Evolutionary conservation across 768 basidiomycete genomes (phyloP).

Genomic region (Cystobasidium ongulense): DNA sequence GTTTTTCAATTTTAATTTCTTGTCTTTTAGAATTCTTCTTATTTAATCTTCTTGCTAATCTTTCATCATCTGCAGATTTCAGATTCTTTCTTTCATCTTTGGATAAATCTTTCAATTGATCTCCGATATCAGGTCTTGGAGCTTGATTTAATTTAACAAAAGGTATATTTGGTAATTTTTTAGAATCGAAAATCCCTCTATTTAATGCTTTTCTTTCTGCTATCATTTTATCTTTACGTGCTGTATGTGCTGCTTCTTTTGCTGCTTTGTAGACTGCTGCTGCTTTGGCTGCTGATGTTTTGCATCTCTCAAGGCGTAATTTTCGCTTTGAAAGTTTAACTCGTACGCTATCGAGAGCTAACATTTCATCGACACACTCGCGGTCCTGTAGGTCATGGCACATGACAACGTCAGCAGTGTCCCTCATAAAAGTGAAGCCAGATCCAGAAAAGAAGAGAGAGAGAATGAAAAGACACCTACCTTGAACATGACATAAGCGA

Average conservation of each 20-base stretch:
- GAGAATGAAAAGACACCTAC: conserved; percentile 51
- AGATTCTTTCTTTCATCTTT: conserved; percentile 77
- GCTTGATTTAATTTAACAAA: conserved; percentile 47
- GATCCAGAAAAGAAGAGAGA: background rate
- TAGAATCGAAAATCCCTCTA: conserved; percentile 39
- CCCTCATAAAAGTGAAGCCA: background rate
- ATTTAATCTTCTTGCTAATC: conserved; percentile 59
- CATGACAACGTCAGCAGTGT: background rate
- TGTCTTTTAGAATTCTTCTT: conserved; percentile 40
- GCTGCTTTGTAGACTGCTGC: conserved; percentile 29
- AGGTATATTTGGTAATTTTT: conserved; percentile 25
- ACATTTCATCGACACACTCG: conserved; percentile 81
- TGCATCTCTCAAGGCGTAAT: conserved; percentile 83
- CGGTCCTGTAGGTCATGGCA: conserved; percentile 57
- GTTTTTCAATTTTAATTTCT: conserved; percentile 7
- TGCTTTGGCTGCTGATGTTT: conserved; percentile 52
- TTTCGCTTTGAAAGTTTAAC: conserved; percentile 90
- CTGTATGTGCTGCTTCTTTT: background rate
- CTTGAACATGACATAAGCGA: conserved; percentile 80
- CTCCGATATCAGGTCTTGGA: conserved; percentile 74
- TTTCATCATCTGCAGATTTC: conserved; percentile 70
- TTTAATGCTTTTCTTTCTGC: conserved; percentile 34
- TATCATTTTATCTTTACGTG: conserved; percentile 1
- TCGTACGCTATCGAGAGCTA: conserved; percentile 66
- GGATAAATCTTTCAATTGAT: conserved; percentile 63